A percentile compares a stretch with the other conserved stretches of the same genome.
Evolutionary conservation across 768 basidiomycete genomes (phyloP).

Genomic region (Trametes punicea): DNA sequence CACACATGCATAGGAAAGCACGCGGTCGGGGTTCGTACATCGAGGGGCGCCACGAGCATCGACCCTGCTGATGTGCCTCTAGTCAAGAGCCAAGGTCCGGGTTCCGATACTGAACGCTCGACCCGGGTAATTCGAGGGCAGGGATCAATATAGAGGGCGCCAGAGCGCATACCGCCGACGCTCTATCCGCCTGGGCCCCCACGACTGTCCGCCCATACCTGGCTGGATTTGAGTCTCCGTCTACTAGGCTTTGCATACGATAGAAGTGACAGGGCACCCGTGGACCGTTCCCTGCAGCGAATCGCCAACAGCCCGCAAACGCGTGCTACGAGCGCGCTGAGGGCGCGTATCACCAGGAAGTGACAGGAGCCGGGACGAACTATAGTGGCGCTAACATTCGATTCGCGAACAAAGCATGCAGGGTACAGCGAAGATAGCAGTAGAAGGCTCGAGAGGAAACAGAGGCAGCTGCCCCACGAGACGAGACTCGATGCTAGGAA

Average conservation of each 20-base stretch:
- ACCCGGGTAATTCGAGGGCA: no score
- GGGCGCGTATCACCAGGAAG: constrained; percentile 1
- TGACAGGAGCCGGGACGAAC: not conserved
- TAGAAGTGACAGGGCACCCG: not conserved
- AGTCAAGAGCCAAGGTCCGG: no score
- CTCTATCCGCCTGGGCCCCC: not conserved
- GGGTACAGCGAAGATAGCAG: constrained; percentile 1
- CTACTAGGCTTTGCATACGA: not conserved
- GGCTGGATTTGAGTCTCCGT: no score
- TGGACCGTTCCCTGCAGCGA: constrained; percentile 9
- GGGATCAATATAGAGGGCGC: not conserved
- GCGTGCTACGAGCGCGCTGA: constrained; percentile 13
- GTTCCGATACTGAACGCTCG: no score
- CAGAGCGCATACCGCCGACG: not conserved
- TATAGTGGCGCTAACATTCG: not conserved
- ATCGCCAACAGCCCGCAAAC: constrained; percentile 10
- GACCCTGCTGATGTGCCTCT: no score
- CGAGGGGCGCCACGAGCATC: no score
- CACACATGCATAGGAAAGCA: no score
- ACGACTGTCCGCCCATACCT: not conserved
- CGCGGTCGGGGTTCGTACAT: no score
- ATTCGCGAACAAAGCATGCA: not conserved
- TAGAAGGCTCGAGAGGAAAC: not conserved
- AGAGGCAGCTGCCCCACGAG: no score
- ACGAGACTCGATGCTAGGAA: not conserved